phyloP scores from a whole-genome alignment of 2,329 filamentous ascomycete genomes.

The Arthrobotrys sinensis region DNA sequence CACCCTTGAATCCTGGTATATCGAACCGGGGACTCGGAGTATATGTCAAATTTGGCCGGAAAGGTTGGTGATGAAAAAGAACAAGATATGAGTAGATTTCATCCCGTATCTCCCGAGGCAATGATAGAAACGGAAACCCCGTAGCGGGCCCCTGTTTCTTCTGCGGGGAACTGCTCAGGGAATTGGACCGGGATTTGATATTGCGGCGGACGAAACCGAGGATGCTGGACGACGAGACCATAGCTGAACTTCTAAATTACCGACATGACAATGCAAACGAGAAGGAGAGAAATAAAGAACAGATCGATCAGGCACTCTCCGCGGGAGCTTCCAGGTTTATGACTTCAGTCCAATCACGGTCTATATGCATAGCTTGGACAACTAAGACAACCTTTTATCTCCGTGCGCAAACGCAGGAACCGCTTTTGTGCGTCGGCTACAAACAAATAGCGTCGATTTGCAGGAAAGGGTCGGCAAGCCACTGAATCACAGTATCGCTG shows the following conservation, averaged over 20 bases:
- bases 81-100: slow-evolving; percentile 54
- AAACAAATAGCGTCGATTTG: slow-evolving; percentile 24
- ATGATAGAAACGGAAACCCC: slow-evolving; percentile 35
- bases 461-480: slow-evolving; percentile 20
- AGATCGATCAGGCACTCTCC: slow-evolving; percentile 12
- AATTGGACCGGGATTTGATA: slow-evolving; percentile 35
- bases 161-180: slow-evolving; percentile 24
- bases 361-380: slow-evolving; percentile 20
- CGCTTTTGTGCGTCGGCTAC: slow-evolving; percentile 33
- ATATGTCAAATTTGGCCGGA: slow-evolving; percentile 19
- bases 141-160: slow-evolving; percentile 14
- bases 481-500: slow-evolving; percentile 14
- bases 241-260: slow-evolving; percentile 1
- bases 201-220: slow-evolving; percentile 37
- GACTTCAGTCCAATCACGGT: slow-evolving; percentile 25
- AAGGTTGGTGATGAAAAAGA: slow-evolving; percentile 37
- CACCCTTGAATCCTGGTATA: slow-evolving; percentile 29
- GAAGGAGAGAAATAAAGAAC: slow-evolving; percentile 14
- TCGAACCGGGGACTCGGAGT: slow-evolving; percentile 8
- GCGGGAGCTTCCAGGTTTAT: slow-evolving; percentile 26
- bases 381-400: slow-evolving; percentile 24
- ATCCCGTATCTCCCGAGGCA: slow-evolving; percentile 52
- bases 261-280: slow-evolving; percentile 11
- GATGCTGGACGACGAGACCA: slow-evolving; percentile 24
- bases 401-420: slow-evolving; percentile 35